A percentile compares a stretch with the other conserved stretches of the same genome.
These are phyloP conservation scores for Metschnikowia hibisci DNA, from an alignment of 805 yeast species.

Conservation along the genomic window DNA sequence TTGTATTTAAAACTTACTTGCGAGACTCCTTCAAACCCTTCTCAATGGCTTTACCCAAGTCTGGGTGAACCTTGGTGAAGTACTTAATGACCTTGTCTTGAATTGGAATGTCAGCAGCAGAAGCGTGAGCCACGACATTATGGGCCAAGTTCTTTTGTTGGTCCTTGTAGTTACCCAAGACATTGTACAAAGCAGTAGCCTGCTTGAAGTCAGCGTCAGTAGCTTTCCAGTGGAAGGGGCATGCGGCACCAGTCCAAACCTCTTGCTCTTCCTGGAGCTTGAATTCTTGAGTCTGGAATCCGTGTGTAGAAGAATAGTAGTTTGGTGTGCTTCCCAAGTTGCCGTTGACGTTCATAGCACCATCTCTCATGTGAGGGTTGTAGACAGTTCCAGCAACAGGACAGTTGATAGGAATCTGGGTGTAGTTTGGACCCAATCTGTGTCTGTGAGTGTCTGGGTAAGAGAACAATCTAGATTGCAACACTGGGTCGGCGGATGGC, in stretches of 20 bases:
- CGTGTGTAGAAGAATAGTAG: constrained; percentile 58
- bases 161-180: constrained; percentile 69
- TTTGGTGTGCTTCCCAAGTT: constrained; percentile 78
- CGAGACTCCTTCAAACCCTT: constrained; percentile 53
- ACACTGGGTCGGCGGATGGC: constrained; percentile 78
- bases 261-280: constrained; percentile 66
- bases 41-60: constrained; percentile 64
- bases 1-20: constrained; percentile 31
- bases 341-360: constrained; percentile 57
- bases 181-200: constrained; percentile 74
- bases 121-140: constrained; percentile 74
- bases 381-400: constrained; percentile 49
- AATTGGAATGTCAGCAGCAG: constrained; percentile 65
- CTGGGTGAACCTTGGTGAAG: constrained; percentile 69
- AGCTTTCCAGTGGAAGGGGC: constrained; percentile 82
- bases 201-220: constrained; percentile 74
- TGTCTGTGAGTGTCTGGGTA: constrained; percentile 86
- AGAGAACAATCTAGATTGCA: constrained; percentile 76
- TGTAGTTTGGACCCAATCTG: constrained; percentile 72
- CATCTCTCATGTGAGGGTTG: constrained; percentile 78
- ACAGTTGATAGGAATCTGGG: constrained; percentile 86
- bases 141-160: constrained; percentile 82
- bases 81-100: constrained; percentile 76
- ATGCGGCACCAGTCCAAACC: constrained; percentile 76
- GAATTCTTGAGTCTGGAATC: constrained; percentile 43